Conservation (phyloP, 73 alveolate genomes). For the Paramecium sexaurelia region DNA sequence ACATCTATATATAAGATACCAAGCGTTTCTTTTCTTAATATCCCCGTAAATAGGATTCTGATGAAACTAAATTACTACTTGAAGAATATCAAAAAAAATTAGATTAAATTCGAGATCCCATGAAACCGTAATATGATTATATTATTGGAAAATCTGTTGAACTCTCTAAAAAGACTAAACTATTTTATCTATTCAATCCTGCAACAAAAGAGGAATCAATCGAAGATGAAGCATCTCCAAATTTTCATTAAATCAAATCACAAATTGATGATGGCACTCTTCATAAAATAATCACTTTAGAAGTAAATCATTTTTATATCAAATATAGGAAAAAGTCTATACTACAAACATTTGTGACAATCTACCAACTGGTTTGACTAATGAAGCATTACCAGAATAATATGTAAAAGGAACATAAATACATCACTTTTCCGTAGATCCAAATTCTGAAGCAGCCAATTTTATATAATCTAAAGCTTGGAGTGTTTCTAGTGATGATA, state of each 20-base stretch:
- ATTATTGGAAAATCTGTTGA: slow-evolving; percentile 15
- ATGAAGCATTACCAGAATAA: slow-evolving; percentile 37
- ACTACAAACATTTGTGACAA: slow-evolving; percentile 35
- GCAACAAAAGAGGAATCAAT: neutral
- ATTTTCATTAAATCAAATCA: neutral
- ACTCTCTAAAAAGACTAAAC: neutral
- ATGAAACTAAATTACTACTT: slow-evolving; percentile 1
- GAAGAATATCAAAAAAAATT: neutral
- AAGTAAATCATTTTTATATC: neutral
- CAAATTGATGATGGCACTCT: slow-evolving; percentile 21
- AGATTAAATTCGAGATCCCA: neutral
- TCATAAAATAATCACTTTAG: neutral
- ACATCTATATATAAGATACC: neutral
- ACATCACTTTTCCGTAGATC: neutral
- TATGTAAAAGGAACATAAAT: slow-evolving; percentile 41
- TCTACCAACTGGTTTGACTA: slow-evolving; percentile 33
- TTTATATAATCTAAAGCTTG: slow-evolving; percentile 43
- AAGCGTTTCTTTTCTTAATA: neutral
- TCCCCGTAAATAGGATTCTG: neutral
- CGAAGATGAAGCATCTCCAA: neutral
- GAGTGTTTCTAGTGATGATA: neutral
- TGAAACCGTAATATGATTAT: neutral
- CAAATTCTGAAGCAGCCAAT: slow-evolving; percentile 25
- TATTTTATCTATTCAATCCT: neutral
- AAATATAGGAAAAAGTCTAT: neutral